A percentile compares a stretch with the other conserved stretches of the same genome.
These are phyloP conservation scores for Hypoxylon trugodes DNA, from an alignment of 495 filamentous ascomycete genomes.

Conservation along the genomic window DNA sequence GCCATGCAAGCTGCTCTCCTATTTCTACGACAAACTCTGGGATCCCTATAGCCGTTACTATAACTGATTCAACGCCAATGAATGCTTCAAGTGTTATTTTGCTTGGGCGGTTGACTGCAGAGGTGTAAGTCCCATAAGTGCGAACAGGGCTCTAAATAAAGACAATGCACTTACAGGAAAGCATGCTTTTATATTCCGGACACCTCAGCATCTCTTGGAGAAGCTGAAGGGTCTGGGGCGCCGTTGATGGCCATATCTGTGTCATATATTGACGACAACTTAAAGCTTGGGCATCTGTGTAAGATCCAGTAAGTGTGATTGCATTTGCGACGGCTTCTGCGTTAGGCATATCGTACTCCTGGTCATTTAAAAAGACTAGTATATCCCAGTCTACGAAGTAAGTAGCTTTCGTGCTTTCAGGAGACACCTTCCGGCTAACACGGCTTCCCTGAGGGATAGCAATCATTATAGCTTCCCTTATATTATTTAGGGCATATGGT, in stretches of 20 bases:
- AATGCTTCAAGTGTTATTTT: neutral
- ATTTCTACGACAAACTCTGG: conserved; percentile 4
- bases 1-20: conserved; percentile 19
- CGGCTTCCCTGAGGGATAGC: neutral
- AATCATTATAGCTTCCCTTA: neutral
- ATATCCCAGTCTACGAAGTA: conserved; percentile 36
- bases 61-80: neutral
- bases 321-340: conserved; percentile 31
- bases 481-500: neutral
- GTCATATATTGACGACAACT: conserved; percentile 43
- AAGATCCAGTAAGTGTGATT: conserved; percentile 45
- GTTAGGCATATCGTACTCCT: conserved; percentile 29
- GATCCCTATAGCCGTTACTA: neutral
- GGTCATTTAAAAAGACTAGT: conserved; percentile 33
- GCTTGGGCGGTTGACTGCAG: neutral
- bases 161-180: neutral
- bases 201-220: conserved; percentile 22
- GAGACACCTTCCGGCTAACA: neutral
- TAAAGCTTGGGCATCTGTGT: conserved; percentile 41
- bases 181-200: neutral
- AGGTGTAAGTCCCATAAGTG: neutral
- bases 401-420: neutral
- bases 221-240: conserved; percentile 32
- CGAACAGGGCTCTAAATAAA: neutral
- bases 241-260: conserved; percentile 47